A percentile compares a stretch with the other conserved stretches of the same genome.
These are phyloP conservation scores for Albatrellus ellisii DNA, from an alignment of 768 basidiomycete genomes.

Conservation along the genomic window DNA sequence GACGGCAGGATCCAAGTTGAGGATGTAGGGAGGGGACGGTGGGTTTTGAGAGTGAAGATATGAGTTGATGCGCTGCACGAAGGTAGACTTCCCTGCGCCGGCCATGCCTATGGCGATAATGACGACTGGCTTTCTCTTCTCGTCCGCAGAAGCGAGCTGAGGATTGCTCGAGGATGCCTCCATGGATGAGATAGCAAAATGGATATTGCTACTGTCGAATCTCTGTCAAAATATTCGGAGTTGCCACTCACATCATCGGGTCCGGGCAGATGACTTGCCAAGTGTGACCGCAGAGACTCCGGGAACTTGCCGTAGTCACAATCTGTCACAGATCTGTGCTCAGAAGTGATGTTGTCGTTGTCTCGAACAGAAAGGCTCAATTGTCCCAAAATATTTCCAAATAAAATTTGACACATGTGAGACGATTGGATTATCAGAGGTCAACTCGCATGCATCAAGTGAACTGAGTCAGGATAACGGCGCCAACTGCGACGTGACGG, in stretches of 20 bases:
- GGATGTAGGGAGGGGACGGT: constrained; percentile 75
- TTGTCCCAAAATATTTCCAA: neutral
- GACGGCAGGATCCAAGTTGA: constrained; percentile 97
- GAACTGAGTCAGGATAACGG: no score
- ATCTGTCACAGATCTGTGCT: no score
- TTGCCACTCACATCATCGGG: no score
- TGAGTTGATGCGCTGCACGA: constrained; percentile 90
- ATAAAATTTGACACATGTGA: no score
- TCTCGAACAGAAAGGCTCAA: neutral
- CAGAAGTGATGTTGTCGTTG: no score
- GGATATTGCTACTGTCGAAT: no score
- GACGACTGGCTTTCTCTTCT: constrained; percentile 52
- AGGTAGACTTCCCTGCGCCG: constrained; percentile 94
- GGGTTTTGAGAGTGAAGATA: constrained; percentile 63
- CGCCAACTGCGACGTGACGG: neutral
- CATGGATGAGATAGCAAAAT: neutral
- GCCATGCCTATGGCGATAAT: constrained; percentile 96
- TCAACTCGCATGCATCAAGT: no score
- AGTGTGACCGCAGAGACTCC: no score
- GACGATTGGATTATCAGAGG: no score
- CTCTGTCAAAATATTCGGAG: no score
- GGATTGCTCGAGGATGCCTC: neutral
- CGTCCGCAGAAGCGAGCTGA: neutral
- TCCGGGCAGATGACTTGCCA: no score
- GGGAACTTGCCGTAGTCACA: no score